Conservation (phyloP, 176 grass and related monocot species). For the Poa pratensis region DNA sequence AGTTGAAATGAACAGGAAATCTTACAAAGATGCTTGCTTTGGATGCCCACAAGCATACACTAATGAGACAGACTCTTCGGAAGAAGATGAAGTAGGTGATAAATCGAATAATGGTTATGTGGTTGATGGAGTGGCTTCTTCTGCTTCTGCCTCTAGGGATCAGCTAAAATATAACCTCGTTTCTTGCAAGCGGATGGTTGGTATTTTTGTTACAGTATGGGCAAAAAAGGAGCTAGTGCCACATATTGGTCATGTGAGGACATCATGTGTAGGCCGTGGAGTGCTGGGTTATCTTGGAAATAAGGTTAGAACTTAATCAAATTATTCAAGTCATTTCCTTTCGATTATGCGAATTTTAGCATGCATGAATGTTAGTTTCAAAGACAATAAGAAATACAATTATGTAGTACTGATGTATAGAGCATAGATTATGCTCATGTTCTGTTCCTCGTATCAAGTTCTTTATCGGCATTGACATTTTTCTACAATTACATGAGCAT, state of each 20-base stretch:
- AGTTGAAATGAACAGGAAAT: slow-evolving; percentile 74
- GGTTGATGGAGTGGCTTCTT: slow-evolving; percentile 45
- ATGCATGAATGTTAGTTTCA: neutral
- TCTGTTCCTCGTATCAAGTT: slow-evolving; percentile 23
- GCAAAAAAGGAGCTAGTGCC: slow-evolving; percentile 73
- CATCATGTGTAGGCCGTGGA: slow-evolving; percentile 80
- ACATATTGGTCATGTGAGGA: slow-evolving; percentile 79
- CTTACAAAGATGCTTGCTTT: slow-evolving; percentile 88
- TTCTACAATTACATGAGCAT: slow-evolving; percentile 6
- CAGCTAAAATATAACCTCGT: slow-evolving; percentile 85
- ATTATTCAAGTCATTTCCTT: neutral
- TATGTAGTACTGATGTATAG: slow-evolving; percentile 17
- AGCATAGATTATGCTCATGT: neutral
- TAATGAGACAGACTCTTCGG: slow-evolving; percentile 69
- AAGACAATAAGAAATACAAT: too few species aligned
- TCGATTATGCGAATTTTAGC: neutral
- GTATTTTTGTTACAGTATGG: slow-evolving; percentile 92
- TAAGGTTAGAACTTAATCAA: slow-evolving; percentile 61
- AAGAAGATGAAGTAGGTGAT: slow-evolving; percentile 75
- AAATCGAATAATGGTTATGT: slow-evolving; percentile 59
- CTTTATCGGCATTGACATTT: slow-evolving; percentile 21
- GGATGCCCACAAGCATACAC: slow-evolving; percentile 62
- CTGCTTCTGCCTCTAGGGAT: slow-evolving; percentile 52
- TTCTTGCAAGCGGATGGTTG: slow-evolving; percentile 94
- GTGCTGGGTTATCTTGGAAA: slow-evolving; percentile 96